phyloP scores from a whole-genome alignment of 1,284 basidiomycete species.

The Moesziomyces antarcticus region DNA sequence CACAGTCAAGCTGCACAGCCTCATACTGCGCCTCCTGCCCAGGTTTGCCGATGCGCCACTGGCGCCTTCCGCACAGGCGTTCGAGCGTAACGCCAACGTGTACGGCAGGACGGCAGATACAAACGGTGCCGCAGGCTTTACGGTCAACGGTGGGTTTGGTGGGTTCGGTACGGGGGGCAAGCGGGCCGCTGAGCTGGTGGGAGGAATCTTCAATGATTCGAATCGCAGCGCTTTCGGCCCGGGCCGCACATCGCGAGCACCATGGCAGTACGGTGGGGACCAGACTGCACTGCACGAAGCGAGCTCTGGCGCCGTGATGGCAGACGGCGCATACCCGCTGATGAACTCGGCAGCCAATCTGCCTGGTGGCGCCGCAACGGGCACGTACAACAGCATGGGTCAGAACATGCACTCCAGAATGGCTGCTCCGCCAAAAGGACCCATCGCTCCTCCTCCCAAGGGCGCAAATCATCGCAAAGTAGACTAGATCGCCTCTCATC shows the following conservation, averaged over 20 bases:
- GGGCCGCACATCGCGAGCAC: slow-evolving; percentile 30
- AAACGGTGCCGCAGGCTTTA: slow-evolving; percentile 16
- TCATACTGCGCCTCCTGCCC: slow-evolving; percentile 27
- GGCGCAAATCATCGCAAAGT: slow-evolving; percentile 33
- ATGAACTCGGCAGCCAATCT: slow-evolving; percentile 11
- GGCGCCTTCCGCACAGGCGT: slow-evolving; percentile 22
- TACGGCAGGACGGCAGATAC: slow-evolving; percentile 20
- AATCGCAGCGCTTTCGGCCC: slow-evolving; percentile 24
- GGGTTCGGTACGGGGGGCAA: slow-evolving; percentile 38
- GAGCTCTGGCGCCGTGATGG: background rate
- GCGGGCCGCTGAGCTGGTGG: slow-evolving; percentile 50
- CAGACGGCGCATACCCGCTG: slow-evolving; percentile 5
- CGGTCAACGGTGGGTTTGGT: slow-evolving; percentile 37
- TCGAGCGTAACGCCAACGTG: slow-evolving; percentile 36
- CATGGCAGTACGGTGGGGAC: slow-evolving; percentile 18
- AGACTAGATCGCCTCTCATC: slow-evolving; percentile 6
- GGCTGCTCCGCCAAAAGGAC: slow-evolving; percentile 7
- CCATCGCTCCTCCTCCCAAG: slow-evolving; percentile 34
- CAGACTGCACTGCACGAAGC: slow-evolving; percentile 19
- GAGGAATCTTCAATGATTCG: slow-evolving; percentile 42
- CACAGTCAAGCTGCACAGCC: slow-evolving; percentile 51
- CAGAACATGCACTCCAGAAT: slow-evolving; percentile 35
- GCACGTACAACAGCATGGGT: slow-evolving; percentile 21
- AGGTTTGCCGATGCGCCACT: slow-evolving; percentile 21
- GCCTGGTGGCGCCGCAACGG: slow-evolving; percentile 21